Base-by-base conservation (phyloP, 129 eudicot genomes). In the Artemisia argyi region DNA sequence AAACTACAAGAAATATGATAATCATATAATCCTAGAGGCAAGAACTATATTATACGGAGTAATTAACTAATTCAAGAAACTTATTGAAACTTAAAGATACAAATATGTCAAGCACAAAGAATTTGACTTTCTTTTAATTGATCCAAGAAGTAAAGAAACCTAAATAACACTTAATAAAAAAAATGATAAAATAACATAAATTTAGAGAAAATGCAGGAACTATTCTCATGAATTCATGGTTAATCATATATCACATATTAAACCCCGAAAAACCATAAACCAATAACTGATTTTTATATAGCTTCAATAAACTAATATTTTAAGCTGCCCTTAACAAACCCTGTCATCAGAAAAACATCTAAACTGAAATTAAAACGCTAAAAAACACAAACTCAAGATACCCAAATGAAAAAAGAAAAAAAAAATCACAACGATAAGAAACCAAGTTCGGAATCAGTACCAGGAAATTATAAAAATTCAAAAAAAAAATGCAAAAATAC, bases 61-160 rank as follows among this genome's bases (percentile, higher is more conserved):
- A 39, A 4, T 39, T 39, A 39, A 6, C 46, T 7, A 39, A 39
- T 19, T 30, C 18, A 69, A 69, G 52, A 22, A 52, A 72, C 47
- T 15, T 57, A 47, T 72, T 24, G 22, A 59, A 59, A 72, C 56
- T 55, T 56, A 59, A 22, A 13, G 12, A 44, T 13, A 22, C 49
- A 48, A 44, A 20, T 44, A 19, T 2, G 76, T 60, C 59, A 60
- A 60, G 30, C 68, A 44, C 15, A 11, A 22, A 11, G 48, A 62
- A 12, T 26, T 72, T 72, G 68, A 72, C 68, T 72, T 72, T 62
- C 59, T 32, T 30, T 63, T 30, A 30, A 13, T 30, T 59, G 50
- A 72, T 72, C 76, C 17, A 75, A 42, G 15, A 20, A 54, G 24
- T 75, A 54, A 4, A 76, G 65, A 60, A 60, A 71, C 58, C 10